Conservation (phyloP, 139 green algal species). For the Picochlorum sp. region DNA sequence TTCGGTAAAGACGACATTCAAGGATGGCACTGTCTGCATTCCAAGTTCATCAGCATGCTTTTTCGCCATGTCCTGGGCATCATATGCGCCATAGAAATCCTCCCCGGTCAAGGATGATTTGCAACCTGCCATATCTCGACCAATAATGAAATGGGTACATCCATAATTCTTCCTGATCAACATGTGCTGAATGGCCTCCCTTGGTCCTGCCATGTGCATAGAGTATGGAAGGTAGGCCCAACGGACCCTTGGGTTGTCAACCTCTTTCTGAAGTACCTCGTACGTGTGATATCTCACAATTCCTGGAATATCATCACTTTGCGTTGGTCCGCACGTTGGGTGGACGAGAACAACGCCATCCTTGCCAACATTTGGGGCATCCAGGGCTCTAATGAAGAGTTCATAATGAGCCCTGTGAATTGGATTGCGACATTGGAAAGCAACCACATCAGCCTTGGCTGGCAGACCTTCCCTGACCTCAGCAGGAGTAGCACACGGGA, state of each 20-base stretch:
- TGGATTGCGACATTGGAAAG: conserved; percentile 93
- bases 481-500: conserved; percentile 60
- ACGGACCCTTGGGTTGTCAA: conserved; percentile 58
- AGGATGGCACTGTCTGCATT: conserved; percentile 77
- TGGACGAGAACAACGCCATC: conserved; percentile 77
- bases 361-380: conserved; percentile 56
- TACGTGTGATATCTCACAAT: conserved; percentile 89
- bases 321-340: conserved; percentile 80
- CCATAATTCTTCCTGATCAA: conserved; percentile 93
- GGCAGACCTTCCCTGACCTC: conserved; percentile 39
- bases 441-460: conserved; percentile 38
- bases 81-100: conserved; percentile 87
- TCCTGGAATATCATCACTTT: conserved; percentile 94
- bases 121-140: conserved; percentile 86
- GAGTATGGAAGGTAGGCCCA: conserved; percentile 92
- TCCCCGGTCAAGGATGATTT: conserved; percentile 73
- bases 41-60: conserved; percentile 57
- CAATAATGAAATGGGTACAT: conserved; percentile 95
- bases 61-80: conserved; percentile 59
- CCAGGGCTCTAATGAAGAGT: conserved; percentile 76
- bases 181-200: conserved; percentile 93
- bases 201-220: conserved; percentile 91
- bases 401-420: conserved; percentile 90
- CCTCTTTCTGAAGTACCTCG: conserved; percentile 84
- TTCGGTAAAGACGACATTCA: conserved; percentile 81